A percentile compares a stretch with the other conserved stretches of the same genome.
Conservation (phyloP, 306 rosid species). For the Ammopiptanthus mongolicus region DNA sequence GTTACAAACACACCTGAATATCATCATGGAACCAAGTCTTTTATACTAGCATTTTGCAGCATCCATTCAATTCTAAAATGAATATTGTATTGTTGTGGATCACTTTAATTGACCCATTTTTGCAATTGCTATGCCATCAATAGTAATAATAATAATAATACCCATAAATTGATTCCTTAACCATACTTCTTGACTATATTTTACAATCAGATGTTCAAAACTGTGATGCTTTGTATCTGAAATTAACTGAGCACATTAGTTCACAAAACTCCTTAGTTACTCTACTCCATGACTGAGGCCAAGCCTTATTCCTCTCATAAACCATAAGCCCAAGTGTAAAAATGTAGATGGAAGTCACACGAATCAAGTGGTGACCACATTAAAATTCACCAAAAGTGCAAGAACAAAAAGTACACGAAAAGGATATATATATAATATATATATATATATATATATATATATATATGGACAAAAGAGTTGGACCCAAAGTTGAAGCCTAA, state of each 20-base stretch:
- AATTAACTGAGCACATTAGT: background rate
- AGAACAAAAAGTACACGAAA: constrained; percentile 3
- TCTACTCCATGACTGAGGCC: background rate
- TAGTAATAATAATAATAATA: background rate
- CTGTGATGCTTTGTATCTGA: background rate
- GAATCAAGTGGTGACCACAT: constrained; percentile 39
- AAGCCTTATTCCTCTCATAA: constrained; percentile 17
- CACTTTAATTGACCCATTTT: background rate
- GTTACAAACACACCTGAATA: background rate
- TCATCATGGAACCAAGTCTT: background rate
- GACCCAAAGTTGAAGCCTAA: constrained; percentile 26
- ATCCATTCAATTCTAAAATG: background rate
- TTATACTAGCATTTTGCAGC: background rate
- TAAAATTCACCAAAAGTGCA: constrained; percentile 14
- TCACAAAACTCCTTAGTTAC: background rate
- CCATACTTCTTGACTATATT: background rate
- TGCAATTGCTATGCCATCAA: background rate
- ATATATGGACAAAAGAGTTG: constrained; percentile 21
- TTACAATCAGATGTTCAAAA: background rate
- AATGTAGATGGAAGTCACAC: constrained; percentile 33
- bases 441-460: background rate
- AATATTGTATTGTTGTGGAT: background rate
- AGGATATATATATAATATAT: background rate
- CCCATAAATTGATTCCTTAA: background rate
- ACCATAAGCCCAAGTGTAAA: constrained; percentile 12